Percentiles rank a stretch among this genome's conserved stretches.
Conservation (phyloP, 2,329 filamentous ascomycete species). For the Fusarium sp. region DNA sequence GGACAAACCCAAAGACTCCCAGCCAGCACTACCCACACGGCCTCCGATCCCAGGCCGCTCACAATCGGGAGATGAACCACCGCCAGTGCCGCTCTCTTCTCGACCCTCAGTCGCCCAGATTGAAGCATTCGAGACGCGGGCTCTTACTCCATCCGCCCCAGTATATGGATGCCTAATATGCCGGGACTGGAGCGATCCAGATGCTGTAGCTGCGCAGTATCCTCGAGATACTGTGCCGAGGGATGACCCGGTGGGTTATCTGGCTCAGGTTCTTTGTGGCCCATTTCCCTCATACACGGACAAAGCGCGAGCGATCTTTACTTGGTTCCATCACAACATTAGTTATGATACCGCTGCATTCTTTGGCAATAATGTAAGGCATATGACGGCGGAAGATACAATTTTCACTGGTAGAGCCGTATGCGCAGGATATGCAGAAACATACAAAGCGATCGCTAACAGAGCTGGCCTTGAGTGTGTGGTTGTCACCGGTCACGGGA, state of each 20-base stretch:
- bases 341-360: constrained; percentile 84
- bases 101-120: constrained; percentile 64
- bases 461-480: constrained; percentile 83
- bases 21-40: constrained; percentile 19
- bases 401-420: constrained; percentile 84
- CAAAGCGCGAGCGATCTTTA: constrained; percentile 92
- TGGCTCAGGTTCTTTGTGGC: constrained; percentile 80
- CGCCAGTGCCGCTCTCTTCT: constrained; percentile 62
- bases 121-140: constrained; percentile 53
- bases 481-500: constrained; percentile 82
- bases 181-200: constrained; percentile 86
- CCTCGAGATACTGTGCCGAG: constrained; percentile 76
- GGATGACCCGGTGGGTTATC: constrained; percentile 72
- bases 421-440: constrained; percentile 88
- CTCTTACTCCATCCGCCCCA: constrained; percentile 37
- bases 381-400: constrained; percentile 75
- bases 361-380: constrained; percentile 75
- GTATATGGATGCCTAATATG: constrained; percentile 76
- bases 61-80: constrained; percentile 53
- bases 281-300: constrained; percentile 86
- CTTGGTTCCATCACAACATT: constrained; percentile 95
- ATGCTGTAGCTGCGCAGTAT: constrained; percentile 80
- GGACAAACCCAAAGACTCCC: constrained; percentile 16
- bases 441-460: constrained; percentile 81
- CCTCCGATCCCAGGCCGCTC: constrained; percentile 29